Evolutionary conservation across 306 rosid genomes (phyloP).

Genomic region (Comarum palustre): DNA sequence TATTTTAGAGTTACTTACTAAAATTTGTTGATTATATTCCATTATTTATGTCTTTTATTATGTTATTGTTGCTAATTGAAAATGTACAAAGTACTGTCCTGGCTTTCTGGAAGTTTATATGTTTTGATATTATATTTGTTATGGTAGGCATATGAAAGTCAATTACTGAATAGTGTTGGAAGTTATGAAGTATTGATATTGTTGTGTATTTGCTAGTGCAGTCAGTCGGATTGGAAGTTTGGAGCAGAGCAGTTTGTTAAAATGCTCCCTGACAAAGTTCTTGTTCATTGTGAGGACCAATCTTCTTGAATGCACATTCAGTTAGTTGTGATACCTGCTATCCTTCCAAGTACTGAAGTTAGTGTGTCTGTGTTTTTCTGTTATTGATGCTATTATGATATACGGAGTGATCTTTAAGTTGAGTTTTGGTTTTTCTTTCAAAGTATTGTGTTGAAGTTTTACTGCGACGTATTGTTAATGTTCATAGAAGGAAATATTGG

Average conservation of each 20-base stretch:
- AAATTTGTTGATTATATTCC: too few species aligned
- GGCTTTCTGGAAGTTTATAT: neutral
- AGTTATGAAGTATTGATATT: conserved; percentile 5
- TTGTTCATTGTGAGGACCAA: conserved; percentile 76
- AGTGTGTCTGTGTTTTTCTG: neutral
- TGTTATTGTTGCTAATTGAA: neutral
- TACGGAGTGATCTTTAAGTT: neutral
- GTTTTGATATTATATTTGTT: neutral
- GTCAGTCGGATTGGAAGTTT: conserved; percentile 83
- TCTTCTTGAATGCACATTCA: neutral
- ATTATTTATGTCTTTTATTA: neutral
- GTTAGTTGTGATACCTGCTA: neutral
- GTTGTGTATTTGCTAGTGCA: conserved; percentile 42
- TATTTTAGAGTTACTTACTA: too few species aligned
- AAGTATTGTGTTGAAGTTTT: neutral
- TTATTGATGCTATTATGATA: neutral
- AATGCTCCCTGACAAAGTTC: conserved; percentile 68
- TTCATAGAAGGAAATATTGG: neutral
- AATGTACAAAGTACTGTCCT: neutral
- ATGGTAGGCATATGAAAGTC: neutral
- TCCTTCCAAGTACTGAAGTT: neutral
- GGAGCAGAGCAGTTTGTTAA: conserved; percentile 83
- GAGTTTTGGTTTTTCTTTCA: neutral
- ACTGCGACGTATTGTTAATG: neutral
- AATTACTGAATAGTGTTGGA: neutral